Base-by-base conservation (phyloP, 176 grass and related monocot species). In the Oryza officinalis region DNA sequence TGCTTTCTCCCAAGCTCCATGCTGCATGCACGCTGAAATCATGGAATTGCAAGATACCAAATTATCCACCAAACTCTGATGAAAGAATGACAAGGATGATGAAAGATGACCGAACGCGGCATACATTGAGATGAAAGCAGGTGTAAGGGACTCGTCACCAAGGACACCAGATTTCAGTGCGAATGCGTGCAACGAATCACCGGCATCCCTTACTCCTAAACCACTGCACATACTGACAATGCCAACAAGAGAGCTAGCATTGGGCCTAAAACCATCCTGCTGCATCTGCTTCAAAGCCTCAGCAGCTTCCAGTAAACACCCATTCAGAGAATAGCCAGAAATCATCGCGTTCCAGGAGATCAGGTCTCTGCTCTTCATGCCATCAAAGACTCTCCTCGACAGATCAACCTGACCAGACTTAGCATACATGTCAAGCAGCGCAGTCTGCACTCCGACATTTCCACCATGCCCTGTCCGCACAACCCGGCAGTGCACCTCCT, bases 291-390 rank as follows among this genome's bases (percentile, higher is more conserved):
- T 52, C 78, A 87, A 67, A 20, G 44, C 73, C 43, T 82, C 74
- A 12, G 85, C 75, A 40, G 84, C 81, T 70, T 94, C 84, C 23
- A 1, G 52, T 6, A 81, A 77, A 63, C 69, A 84, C 5, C 89
- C 84, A 44, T 91, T 94, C 27, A 86, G 71, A 37, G 72, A 76
- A 28, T 91, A 91, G 22, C 89, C 89, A 1, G 84, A 83, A 66
- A 94, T 69, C 80, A 94, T 72, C 0, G 92, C 87, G 8, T 94
- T 91, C 89, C 92, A 94, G 32, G 89, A 94, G 68, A 94, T 71
- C 73, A 91, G 49, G 67, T 91, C 92, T 49, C 89, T 89, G 4
- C 22, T 73, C 40, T 32, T 15, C 92, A 94, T 94, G 57, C 76
- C 6, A 10, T 94, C 81, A 43, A 91, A 94, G 2, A 91, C 87